Base-by-base conservation (phyloP, 2,329 filamentous ascomycete species). In the Stagonosporopsis rhizophila region DNA sequence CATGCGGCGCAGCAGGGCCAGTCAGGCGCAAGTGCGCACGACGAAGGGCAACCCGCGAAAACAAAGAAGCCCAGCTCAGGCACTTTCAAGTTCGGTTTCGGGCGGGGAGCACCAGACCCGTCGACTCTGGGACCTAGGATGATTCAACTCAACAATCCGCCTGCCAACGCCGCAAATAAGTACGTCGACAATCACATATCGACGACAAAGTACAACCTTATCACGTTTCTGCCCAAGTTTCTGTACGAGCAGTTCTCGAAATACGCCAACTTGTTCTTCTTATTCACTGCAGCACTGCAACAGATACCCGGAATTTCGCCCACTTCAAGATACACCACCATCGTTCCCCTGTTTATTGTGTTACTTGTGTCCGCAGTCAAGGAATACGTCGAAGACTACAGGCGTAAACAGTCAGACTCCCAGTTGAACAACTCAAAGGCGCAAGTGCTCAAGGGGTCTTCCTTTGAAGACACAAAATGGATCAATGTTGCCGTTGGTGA, bases 231-330 rank as follows among this genome's bases (percentile, higher is more conserved):
- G 17, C 95, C 95, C 46, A 99, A 99, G 78, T 99, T 99, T 78
- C 82, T 99, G 53, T 92, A 94, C 76, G 95, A 99, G 77, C 95
- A 99, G 75, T 99, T 99, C 79, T 97, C 93, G 59, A 99, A 97
- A 82, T 96, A 97, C 78, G 95, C 95, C 81, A 99, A 99, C 79
- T 79, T 99, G 72, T 99, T 99, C 82, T 99, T 99, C 89, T 85
- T 99, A 75, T 98, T 99, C 77, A 99, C 95, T 34, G 93, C 95
- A 15, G 88, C 87, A 37, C 81, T 99, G 41, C 95, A 99, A 80
- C 95, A 99, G 76, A 96, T 99, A 59, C 95, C 95, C 20, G 89
- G 90, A 64, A 89, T 99, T 59, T 96, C 93, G 30, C 95, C 96
- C 7, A 99, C 95, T 9, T 98, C 97, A 79, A 86, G 84, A 77